Evolutionary conservation across 495 filamentous ascomycete genomes (phyloP).

Genomic region (Penicillium nucicola): DNA sequence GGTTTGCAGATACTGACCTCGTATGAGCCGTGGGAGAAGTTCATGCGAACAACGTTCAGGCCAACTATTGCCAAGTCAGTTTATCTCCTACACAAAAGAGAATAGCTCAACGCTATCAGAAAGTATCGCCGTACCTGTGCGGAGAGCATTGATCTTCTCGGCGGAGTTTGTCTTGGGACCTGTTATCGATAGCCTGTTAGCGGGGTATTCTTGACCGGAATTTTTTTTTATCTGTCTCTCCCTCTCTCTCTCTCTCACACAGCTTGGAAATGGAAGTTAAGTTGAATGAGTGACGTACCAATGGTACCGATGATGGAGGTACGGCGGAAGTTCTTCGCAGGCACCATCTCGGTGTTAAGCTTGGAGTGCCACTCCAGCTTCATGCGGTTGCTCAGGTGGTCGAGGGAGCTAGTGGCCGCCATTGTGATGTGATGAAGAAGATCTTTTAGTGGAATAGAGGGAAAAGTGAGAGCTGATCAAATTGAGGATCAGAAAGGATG

Average conservation of each 20-base stretch:
- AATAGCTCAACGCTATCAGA: not conserved
- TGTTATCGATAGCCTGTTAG: slow-evolving; percentile 29
- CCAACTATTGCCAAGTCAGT: slow-evolving; percentile 53
- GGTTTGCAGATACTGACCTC: slow-evolving; percentile 53
- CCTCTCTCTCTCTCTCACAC: too few species aligned
- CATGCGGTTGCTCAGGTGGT: slow-evolving; percentile 77
- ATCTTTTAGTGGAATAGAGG: slow-evolving; percentile 9
- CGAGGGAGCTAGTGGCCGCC: slow-evolving; percentile 59
- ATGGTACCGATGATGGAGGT: slow-evolving; percentile 99
- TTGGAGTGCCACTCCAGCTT: slow-evolving; percentile 90
- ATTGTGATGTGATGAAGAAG: slow-evolving; percentile 32
- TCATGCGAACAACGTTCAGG: slow-evolving; percentile 98
- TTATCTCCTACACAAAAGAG: not conserved
- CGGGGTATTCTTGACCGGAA: not conserved
- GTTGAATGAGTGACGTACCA: slow-evolving; percentile 50
- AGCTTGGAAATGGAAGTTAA: not conserved
- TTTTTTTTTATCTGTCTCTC: too few species aligned
- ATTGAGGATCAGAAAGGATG: slow-evolving; percentile 10
- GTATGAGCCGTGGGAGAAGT: slow-evolving; percentile 97
- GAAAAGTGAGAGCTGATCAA: slow-evolving; percentile 9
- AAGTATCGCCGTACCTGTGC: slow-evolving; percentile 50
- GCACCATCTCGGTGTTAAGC: slow-evolving; percentile 74
- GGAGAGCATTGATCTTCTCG: slow-evolving; percentile 91
- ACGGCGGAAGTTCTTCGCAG: slow-evolving; percentile 82
- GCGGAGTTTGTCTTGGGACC: slow-evolving; percentile 97